Evolutionary conservation across 345 rosid genomes (phyloP).

Genomic region (Camelina hispida): DNA sequence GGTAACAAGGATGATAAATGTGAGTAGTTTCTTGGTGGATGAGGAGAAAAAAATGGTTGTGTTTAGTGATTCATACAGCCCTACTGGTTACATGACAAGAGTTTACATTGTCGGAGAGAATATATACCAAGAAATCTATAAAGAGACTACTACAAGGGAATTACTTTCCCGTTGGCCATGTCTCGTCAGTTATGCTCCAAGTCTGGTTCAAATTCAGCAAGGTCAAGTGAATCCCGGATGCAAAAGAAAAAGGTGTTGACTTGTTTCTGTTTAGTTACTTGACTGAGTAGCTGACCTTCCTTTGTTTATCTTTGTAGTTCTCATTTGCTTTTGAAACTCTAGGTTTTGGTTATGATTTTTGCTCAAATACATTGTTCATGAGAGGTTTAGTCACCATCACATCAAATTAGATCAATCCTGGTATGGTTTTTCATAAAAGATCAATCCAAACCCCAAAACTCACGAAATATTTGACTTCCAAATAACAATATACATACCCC

Average conservation of each 20-base stretch:
- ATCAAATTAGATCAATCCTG: neutral
- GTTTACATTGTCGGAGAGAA: neutral
- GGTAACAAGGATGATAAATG: neutral
- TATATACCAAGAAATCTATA: neutral
- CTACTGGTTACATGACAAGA: neutral
- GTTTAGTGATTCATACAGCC: neutral
- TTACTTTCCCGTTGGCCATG: neutral
- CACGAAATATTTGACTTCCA: no score
- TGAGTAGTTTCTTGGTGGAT: neutral
- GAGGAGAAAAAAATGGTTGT: neutral
- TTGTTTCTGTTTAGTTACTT: neutral
- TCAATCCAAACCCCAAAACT: no score
- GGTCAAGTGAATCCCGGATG: neutral
- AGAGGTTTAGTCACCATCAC: neutral
- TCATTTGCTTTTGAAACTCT: neutral
- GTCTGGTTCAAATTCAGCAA: constrained; percentile 11
- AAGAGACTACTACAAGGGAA: neutral
- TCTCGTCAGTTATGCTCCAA: constrained; percentile 1
- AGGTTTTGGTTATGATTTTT: neutral
- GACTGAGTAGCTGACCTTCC: neutral
- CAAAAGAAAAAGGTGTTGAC: neutral
- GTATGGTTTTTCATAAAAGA: neutral
- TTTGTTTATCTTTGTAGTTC: neutral
- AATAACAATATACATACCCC: no score
- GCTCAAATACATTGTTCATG: neutral